Percentiles rank a stretch among this genome's conserved stretches.
These are phyloP conservation scores for Amanita fuliginea DNA, from an alignment of 768 basidiomycete species.

Conservation along the genomic window DNA sequence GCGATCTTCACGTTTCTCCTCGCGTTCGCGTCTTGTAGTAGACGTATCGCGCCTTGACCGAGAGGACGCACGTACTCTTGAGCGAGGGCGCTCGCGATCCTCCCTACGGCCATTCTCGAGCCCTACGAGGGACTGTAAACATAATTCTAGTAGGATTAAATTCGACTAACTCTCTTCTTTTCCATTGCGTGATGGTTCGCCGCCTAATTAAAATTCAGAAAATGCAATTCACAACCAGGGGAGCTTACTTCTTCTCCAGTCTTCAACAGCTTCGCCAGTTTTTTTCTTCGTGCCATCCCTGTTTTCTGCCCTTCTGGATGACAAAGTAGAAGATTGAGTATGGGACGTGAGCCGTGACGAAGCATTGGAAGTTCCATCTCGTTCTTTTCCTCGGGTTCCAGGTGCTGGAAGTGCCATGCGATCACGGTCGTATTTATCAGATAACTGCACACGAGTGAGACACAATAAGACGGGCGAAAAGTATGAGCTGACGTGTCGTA, in stretches of 20 bases:
- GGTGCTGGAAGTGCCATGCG: slow-evolving; percentile 47
- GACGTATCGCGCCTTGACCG: slow-evolving; percentile 50
- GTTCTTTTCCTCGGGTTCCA: slow-evolving; percentile 49
- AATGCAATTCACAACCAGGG: slow-evolving; percentile 1
- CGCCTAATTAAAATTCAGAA: slow-evolving; percentile 20
- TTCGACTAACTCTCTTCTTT: slow-evolving; percentile 51
- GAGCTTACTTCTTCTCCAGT: slow-evolving; percentile 73
- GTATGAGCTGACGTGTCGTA: slow-evolving; percentile 52
- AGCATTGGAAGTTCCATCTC: slow-evolving; percentile 53
- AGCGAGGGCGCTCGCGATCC: slow-evolving; percentile 53
- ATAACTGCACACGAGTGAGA: slow-evolving; percentile 38
- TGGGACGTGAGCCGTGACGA: slow-evolving; percentile 30
- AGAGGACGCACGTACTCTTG: slow-evolving; percentile 54
- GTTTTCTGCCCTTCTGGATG: slow-evolving; percentile 44
- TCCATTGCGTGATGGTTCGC: slow-evolving; percentile 36
- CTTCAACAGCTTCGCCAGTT: slow-evolving; percentile 64
- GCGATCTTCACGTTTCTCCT: slow-evolving; percentile 20
- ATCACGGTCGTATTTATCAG: slow-evolving; percentile 82
- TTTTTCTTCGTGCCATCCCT: slow-evolving; percentile 58
- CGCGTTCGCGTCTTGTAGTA: slow-evolving; percentile 35
- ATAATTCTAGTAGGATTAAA: background rate
- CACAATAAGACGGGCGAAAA: slow-evolving; percentile 3
- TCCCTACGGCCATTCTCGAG: slow-evolving; percentile 44
- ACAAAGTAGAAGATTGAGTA: slow-evolving; percentile 20
- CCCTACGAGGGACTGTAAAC: slow-evolving; percentile 16